A percentile compares a stretch with the other conserved stretches of the same genome.
phyloP scores from a whole-genome alignment of 179 eudicot species.

The Spergularia azorica region DNA sequence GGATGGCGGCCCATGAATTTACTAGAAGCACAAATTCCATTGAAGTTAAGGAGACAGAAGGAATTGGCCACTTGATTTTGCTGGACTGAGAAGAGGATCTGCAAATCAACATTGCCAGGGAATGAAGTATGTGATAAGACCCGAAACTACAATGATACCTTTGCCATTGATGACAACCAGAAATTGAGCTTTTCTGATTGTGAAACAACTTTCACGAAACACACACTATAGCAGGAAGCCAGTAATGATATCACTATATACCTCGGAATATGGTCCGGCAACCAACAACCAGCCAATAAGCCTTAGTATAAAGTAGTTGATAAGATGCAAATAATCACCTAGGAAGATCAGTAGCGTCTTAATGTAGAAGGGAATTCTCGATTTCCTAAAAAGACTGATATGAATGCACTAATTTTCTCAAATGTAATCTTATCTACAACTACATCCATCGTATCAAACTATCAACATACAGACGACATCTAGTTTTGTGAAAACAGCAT shows the following conservation, averaged over 20 bases:
- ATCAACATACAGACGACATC: no score
- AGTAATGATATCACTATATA: neutral
- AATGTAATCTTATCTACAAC: no score
- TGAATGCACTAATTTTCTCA: neutral
- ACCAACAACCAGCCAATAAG: neutral
- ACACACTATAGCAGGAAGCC: no score
- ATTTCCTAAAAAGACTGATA: neutral
- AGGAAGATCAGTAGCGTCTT: neutral
- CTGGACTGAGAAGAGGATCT: constrained; percentile 10
- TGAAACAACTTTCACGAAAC: no score
- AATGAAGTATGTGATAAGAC: neutral
- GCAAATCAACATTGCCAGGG: constrained; percentile 10
- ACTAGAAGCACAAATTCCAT: no score
- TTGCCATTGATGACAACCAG: no score
- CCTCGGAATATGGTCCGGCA: neutral
- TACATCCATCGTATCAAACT: no score
- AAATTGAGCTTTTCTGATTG: no score
- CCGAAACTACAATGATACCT: constrained; percentile 1
- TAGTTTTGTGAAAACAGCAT: neutral
- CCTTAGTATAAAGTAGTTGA: neutral
- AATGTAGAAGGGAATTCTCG: neutral
- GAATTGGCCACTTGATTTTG: constrained; percentile 27
- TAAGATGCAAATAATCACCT: neutral
- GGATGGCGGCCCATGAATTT: no score
- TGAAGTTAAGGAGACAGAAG: neutral